Evolutionary conservation across 2,329 filamentous ascomycete species (phyloP), one percentile per base, ranked within the genome.

Genomic region (Colletotrichum liriopes): DNA sequence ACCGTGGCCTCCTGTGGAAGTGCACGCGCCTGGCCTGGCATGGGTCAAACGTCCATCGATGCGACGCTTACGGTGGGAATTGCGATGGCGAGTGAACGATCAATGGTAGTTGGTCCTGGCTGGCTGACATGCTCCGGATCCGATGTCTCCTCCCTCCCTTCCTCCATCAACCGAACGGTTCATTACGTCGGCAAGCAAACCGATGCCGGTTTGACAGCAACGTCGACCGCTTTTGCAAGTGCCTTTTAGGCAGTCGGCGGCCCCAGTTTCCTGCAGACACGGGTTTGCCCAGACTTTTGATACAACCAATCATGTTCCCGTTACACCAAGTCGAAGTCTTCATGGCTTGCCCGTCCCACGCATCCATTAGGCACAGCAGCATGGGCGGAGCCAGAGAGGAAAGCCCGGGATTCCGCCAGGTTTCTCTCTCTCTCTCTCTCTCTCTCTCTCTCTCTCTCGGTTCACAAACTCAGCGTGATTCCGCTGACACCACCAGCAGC

Each of bases 201-300:
- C 51, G 64, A 58, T 51, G 64, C 68, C 43, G 49, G 56, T 60
- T 63, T 64, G 52, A 68, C 65, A 68, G 56, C 69, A 54, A 68
- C 65, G 35, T 68, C 65, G 43, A 43, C 65, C 45, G 35, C 59
- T 32, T 14, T 56, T 39, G 26, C 16, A 35, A 20, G 58, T 39
- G 26, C 39, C 12, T 43, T 39, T 23, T 47, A 49, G 37, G 39
- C 45, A 51, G 14, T 26, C 29, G 47, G 20, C n/a, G 32, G 43
- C 70, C 35, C 70, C 70, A 70, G 65, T 72, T 59, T 72, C 70
- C 23, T 70, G 65, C 70, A 72, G 70, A 72, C 70, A 72, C 70
- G 70, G 70, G 70, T 32, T 72, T 60, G 65, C 65, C 70, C 65
- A 72, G 65, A 39, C 65, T 43, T 64, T 41, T 7, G 58, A 58